Evolutionary conservation across 148 eudicot genomes (phyloP).

Genomic region (Rhododendron kiyosumense): DNA sequence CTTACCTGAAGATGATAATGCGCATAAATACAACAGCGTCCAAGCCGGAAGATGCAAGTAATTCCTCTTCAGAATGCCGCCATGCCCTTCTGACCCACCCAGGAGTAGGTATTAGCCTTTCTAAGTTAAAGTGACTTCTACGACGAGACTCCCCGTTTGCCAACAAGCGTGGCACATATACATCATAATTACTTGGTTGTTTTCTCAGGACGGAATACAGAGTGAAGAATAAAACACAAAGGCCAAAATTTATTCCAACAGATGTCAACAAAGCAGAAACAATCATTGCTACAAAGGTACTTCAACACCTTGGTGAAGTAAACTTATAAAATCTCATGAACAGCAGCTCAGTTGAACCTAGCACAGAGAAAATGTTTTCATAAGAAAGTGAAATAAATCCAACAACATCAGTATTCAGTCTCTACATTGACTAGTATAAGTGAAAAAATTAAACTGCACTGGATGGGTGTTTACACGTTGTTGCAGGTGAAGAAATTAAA

Average conservation of each 20-base stretch:
- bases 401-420: not conserved
- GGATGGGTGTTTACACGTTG: not conserved
- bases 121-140: slow-evolving; percentile 20
- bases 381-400: slow-evolving; percentile 1
- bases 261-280: slow-evolving; percentile 76
- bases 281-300: slow-evolving; percentile 35
- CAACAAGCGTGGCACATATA: slow-evolving; percentile 54
- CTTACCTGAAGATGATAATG: slow-evolving; percentile 64
- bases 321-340: slow-evolving; percentile 1
- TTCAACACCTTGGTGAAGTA: slow-evolving; percentile 13
- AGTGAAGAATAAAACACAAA: slow-evolving; percentile 56
- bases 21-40: slow-evolving; percentile 78
- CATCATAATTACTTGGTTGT: slow-evolving; percentile 53
- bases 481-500: not conserved
- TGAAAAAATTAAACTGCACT: not conserved
- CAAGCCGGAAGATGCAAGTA: slow-evolving; percentile 64
- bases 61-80: slow-evolving; percentile 57
- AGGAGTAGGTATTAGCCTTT: slow-evolving; percentile 51
- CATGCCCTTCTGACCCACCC: slow-evolving; percentile 68
- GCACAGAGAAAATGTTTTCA: not conserved
- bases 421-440: not conserved
- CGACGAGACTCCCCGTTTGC: slow-evolving; percentile 32
- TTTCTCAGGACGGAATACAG: slow-evolving; percentile 62
- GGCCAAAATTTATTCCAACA: slow-evolving; percentile 62
- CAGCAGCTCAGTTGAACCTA: slow-evolving; percentile 24